Evolutionary conservation across 768 basidiomycete genomes (phyloP).

Genomic region (Phlebiopsis gigantea): DNA sequence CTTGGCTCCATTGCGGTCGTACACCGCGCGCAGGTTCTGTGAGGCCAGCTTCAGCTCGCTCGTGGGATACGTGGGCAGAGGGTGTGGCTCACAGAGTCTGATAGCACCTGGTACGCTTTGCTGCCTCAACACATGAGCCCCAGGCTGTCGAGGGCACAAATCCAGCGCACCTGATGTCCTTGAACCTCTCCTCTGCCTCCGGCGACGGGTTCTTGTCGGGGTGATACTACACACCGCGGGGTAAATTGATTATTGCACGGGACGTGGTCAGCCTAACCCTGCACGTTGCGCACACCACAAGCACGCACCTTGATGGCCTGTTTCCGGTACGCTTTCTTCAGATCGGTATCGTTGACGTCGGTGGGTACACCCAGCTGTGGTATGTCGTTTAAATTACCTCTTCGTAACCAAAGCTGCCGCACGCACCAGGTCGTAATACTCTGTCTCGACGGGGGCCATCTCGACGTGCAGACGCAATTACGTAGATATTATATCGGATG

Average conservation of each 20-base stretch:
- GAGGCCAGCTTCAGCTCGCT: background rate
- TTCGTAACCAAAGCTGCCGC: background rate
- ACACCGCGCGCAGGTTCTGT: slow-evolving; percentile 80
- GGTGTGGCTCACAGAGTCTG: slow-evolving; percentile 59
- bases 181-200: slow-evolving; percentile 96
- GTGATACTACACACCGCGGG: slow-evolving; percentile 72
- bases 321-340: slow-evolving; percentile 95
- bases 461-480: too few relatives aligned
- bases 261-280: background rate
- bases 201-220: slow-evolving; percentile 92
- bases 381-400: background rate
- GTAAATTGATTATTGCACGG: background rate
- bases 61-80: slow-evolving; percentile 1
- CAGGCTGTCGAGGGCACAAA: background rate
- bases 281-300: background rate
- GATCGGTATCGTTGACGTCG: slow-evolving; percentile 70
- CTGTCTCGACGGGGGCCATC: too few relatives aligned
- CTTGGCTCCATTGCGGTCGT: slow-evolving; percentile 92
- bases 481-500: background rate
- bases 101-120: slow-evolving; percentile 93
- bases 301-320: slow-evolving; percentile 81
- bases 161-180: slow-evolving; percentile 75
- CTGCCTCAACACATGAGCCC: slow-evolving; percentile 32
- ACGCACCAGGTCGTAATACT: slow-evolving; percentile 81
- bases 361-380: slow-evolving; percentile 62